Evolutionary conservation across 192 early-diverging fungal species (phyloP), one percentile per base, ranked within the genome.

Genomic region (Haplosporangium gracile): DNA sequence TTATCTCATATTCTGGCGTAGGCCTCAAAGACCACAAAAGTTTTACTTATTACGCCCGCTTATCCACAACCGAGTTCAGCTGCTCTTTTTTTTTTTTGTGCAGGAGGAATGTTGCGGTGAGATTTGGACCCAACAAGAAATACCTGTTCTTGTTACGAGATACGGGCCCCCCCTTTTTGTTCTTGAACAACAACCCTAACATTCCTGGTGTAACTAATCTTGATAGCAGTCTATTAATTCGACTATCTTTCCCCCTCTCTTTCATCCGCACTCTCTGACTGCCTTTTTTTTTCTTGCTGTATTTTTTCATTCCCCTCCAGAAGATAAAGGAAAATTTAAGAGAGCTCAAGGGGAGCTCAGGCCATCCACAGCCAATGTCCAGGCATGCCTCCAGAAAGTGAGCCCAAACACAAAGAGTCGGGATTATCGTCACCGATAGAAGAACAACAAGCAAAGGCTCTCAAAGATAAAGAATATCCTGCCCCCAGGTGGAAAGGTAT

Each of bases 301-400:
- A 10, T 60, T 72, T 75, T 75, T 29, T 53, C 70, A 69, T 32
- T 45, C 34, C 74, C 65, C 68, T 70, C 43, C n/a, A 42, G 57
- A 49, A 68, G 81, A 82, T 82, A 82, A 82, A 77, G 75, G 55
- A 82, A 82, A n/a, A n/a, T 60, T 70, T 47, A 45, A 53, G 72
- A 34, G 45, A 70, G 45, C 76, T 32, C 26, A 68, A 4, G 39
- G 16, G 32, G 81, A 82, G 83, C 83, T 85, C 83, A 85, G 83
- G 43, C 83, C 83, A 85, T 74, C 73, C 75, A 60, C 10, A 75
- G 57, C 34, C 76, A 49, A 51, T 65, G 45, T n/a, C 70, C 75
- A 38, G 43, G 65, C 53, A 78, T 75, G 60, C 63, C 72, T 20
- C 29, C 60, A 47, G 42, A 32, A 55, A 75, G 74, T 74, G 75